Conservation (phyloP, 495 filamentous ascomycete genomes). For the Podospora sp. region DNA sequence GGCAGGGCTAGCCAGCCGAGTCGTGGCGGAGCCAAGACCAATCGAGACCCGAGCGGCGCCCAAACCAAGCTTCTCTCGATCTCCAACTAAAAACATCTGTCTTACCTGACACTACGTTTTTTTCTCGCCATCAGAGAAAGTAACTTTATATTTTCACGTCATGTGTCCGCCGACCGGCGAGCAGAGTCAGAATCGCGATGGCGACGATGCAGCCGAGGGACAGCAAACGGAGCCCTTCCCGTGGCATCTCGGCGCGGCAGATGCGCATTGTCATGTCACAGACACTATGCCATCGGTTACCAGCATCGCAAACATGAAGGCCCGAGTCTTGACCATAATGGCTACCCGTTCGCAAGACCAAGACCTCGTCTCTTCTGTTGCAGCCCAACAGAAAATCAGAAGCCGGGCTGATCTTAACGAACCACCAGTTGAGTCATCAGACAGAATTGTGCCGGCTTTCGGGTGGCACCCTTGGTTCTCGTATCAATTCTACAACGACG, state of each 20-base stretch:
- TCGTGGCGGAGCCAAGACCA: not conserved
- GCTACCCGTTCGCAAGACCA: constrained; percentile 87
- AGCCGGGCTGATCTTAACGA: constrained; percentile 21
- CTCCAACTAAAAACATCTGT: not conserved
- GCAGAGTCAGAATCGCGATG: not conserved
- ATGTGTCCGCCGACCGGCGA: constrained; percentile 26
- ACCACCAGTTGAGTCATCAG: constrained; percentile 20
- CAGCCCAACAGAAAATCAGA: constrained; percentile 47
- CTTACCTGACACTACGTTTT: not conserved
- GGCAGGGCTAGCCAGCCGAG: too few species aligned
- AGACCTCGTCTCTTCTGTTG: constrained; percentile 72
- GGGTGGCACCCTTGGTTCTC: constrained; percentile 99
- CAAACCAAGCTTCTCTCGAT: not conserved
- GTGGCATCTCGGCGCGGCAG: constrained; percentile 83
- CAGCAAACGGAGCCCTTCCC: constrained; percentile 56
- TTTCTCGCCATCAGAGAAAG: not conserved
- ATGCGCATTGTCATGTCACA: constrained; percentile 98
- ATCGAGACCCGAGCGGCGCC: not conserved
- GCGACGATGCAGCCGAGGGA: not conserved
- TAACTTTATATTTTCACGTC: not conserved
- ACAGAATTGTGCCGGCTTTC: constrained; percentile 74
- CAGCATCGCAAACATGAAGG: constrained; percentile 73
- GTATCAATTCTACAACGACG: constrained; percentile 76
- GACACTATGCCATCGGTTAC: constrained; percentile 80
- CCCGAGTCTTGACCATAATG: constrained; percentile 81